phyloP scores from a whole-genome alignment of 371 early-diverging fungal species.

The Mortierella sp. region DNA sequence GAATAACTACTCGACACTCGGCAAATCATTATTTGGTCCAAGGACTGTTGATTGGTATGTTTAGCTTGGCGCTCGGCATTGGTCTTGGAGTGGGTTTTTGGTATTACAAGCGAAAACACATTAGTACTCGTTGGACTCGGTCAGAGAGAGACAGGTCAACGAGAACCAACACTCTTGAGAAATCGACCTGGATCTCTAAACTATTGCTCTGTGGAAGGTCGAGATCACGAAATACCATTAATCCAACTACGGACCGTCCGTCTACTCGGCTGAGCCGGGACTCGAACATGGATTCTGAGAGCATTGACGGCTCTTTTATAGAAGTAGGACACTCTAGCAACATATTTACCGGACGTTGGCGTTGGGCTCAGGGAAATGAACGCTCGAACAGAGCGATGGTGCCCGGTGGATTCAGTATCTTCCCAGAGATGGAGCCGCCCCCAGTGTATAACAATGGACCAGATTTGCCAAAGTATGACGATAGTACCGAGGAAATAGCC shows the following conservation, averaged over 20 bases:
- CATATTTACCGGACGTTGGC: slow-evolving; percentile 17
- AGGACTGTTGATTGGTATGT: slow-evolving; percentile 29
- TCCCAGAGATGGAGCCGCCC: slow-evolving; percentile 33
- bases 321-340: background rate
- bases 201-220: background rate
- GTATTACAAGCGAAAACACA: slow-evolving; percentile 19
- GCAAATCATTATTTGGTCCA: slow-evolving; percentile 17
- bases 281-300: background rate
- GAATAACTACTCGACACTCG: slow-evolving; percentile 15
- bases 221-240: background rate
- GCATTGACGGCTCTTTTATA: background rate
- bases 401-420: background rate
- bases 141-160: background rate
- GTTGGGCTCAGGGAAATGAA: slow-evolving; percentile 13
- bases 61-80: slow-evolving; percentile 16
- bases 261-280: background rate
- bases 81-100: slow-evolving; percentile 37
- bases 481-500: slow-evolving; percentile 20
- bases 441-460: slow-evolving; percentile 33
- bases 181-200: slow-evolving; percentile 1
- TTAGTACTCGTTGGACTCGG: background rate
- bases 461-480: slow-evolving; percentile 19
- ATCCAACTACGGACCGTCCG: background rate
- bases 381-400: background rate
- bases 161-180: background rate